Conservation (phyloP, 352 stramenopile species). For the Phytophthora rubi region DNA sequence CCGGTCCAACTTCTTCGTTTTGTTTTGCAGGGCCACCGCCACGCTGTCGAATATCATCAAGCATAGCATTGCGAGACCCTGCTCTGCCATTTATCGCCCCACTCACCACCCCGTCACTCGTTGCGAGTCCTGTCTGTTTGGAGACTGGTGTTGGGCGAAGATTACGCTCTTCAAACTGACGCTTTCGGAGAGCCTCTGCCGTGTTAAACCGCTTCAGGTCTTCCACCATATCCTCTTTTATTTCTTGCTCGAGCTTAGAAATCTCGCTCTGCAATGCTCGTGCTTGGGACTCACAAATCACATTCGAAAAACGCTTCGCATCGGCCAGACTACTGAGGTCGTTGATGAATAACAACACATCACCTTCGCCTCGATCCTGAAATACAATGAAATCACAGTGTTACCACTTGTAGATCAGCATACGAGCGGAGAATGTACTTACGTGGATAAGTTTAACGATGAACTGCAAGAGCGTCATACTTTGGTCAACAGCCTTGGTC, state of each 20-base stretch:
- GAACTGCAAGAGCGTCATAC: constrained; percentile 76
- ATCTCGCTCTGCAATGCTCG: constrained; percentile 59
- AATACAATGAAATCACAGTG: not conserved
- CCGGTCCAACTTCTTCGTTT: not conserved
- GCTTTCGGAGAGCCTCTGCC: constrained; percentile 44
- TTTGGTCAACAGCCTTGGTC: constrained; percentile 83
- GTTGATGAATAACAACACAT: constrained; percentile 72
- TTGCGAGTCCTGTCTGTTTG: not conserved
- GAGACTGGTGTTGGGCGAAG: not conserved
- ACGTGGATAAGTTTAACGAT: constrained; percentile 83
- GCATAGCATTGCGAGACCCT: constrained; percentile 28
- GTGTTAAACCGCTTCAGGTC: constrained; percentile 65
- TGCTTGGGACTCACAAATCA: constrained; percentile 67
- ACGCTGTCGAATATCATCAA: constrained; percentile 42
- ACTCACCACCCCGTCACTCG: constrained; percentile 4
- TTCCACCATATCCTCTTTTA: constrained; percentile 75
- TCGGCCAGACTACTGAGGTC: constrained; percentile 59
- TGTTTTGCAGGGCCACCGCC: not conserved
- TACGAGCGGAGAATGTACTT: constrained; percentile 20
- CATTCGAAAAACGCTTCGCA: constrained; percentile 75
- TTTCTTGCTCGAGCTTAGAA: constrained; percentile 61
- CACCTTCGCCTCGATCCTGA: constrained; percentile 73
- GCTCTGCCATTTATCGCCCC: constrained; percentile 1
- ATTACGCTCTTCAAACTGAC: constrained; percentile 37
- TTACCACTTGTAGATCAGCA: not conserved